phyloP scores from a whole-genome alignment of 2,329 filamentous ascomycete species.

The Aspergillus japonicus region DNA sequence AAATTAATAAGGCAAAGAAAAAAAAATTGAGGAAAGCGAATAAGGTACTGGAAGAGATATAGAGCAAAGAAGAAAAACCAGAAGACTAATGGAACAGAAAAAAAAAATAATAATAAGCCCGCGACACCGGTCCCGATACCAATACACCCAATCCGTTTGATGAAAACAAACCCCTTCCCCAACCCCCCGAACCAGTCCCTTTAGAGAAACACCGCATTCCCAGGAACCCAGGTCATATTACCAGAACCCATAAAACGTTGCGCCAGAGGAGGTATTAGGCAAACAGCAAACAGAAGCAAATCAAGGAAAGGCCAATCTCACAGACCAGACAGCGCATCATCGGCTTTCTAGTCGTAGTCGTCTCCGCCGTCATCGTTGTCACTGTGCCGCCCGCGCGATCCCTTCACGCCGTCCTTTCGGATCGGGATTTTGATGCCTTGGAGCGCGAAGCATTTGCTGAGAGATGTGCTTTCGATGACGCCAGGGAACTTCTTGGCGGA shows the following conservation, averaged over 20 bases:
- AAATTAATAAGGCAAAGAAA: background rate
- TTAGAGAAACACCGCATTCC: constrained; percentile 17
- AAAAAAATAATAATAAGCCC: constrained; percentile 16
- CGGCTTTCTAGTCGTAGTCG: constrained; percentile 28
- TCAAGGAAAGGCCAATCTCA: constrained; percentile 1
- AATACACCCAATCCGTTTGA: constrained; percentile 25
- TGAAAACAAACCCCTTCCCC: constrained; percentile 20
- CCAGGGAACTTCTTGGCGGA: constrained; percentile 98
- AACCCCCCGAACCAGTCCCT: constrained; percentile 26
- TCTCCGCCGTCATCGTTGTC: constrained; percentile 36
- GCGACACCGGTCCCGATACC: constrained; percentile 31
- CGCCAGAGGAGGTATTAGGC: background rate
- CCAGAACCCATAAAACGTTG: constrained; percentile 4
- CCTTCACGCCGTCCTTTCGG: constrained; percentile 71
- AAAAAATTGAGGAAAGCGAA: background rate
- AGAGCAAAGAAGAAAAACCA: background rate
- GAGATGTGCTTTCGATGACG: constrained; percentile 85
- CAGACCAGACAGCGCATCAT: background rate
- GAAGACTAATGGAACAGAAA: constrained; percentile 15
- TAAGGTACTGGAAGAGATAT: background rate
- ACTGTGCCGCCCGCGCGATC: constrained; percentile 34
- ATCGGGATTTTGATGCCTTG: constrained; percentile 98
- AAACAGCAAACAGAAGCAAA: background rate
- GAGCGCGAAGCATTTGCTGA: constrained; percentile 88
- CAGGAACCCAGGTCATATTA: background rate